Conservation (phyloP, 2,329 filamentous ascomycete genomes). For the Phialophora verrucosa region DNA sequence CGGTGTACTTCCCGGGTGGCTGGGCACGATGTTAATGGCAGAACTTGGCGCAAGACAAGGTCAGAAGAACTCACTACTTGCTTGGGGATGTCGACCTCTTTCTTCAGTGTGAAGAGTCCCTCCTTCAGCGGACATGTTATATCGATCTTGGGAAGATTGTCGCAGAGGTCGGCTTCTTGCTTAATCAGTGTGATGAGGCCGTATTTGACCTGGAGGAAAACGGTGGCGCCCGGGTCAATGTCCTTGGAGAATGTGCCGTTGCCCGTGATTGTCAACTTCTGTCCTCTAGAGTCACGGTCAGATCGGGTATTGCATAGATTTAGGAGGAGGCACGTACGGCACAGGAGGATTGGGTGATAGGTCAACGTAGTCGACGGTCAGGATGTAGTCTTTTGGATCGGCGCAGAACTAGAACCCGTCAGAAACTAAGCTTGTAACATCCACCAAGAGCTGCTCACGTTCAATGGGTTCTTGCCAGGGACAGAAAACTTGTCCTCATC, state of each 20-base stretch:
- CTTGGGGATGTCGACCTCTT: conserved; percentile 88
- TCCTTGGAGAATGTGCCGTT: conserved; percentile 73
- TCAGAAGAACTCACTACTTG: conserved; percentile 50
- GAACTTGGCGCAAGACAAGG: not conserved
- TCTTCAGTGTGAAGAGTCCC: conserved; percentile 74
- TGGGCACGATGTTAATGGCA: conserved; percentile 22
- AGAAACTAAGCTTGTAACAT: conserved; percentile 4
- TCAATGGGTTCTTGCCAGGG: conserved; percentile 82
- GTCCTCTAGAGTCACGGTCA: conserved; percentile 63
- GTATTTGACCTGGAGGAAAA: conserved; percentile 87
- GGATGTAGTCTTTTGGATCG: conserved; percentile 71
- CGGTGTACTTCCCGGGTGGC: conserved; percentile 81
- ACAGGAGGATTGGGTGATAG: conserved; percentile 83
- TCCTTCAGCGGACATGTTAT: conserved; percentile 85
- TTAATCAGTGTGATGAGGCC: conserved; percentile 88
- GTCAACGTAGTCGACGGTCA: conserved; percentile 79
- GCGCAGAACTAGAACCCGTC: conserved; percentile 64
- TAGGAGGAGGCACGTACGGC: conserved; percentile 73
- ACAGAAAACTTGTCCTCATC: conserved; percentile 65
- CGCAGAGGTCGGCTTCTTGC: conserved; percentile 82
- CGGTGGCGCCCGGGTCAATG: conserved; percentile 78
- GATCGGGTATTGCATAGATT: not conserved
- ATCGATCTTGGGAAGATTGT: conserved; percentile 71
- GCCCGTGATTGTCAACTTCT: conserved; percentile 78
- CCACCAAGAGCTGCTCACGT: conserved; percentile 41